Evolutionary conservation across 106 monocot species (phyloP).

Genomic region (Posidonia australis): DNA sequence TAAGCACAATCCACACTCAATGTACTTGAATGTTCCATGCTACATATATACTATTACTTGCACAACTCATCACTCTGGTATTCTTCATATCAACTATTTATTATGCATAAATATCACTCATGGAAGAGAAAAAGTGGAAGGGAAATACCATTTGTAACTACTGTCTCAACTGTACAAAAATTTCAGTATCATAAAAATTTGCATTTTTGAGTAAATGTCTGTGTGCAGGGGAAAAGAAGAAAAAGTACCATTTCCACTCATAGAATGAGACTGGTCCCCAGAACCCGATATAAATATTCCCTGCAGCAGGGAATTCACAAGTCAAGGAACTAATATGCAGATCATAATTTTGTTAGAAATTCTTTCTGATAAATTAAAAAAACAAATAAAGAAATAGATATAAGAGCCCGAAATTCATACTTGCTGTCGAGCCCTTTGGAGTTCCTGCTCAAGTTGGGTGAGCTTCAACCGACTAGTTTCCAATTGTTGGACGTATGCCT

Average conservation of each 20-base stretch:
- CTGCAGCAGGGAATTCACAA: conserved; percentile 15
- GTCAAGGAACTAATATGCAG: background rate
- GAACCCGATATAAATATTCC: conserved; percentile 55
- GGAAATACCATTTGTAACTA: no score
- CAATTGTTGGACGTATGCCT: conserved; percentile 87
- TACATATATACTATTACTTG: no score
- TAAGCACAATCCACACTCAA: no score
- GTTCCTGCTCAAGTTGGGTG: conserved; percentile 84
- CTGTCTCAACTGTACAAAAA: background rate
- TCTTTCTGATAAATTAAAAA: background rate
- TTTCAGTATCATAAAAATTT: background rate
- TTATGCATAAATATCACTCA: no score
- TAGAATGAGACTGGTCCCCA: conserved; percentile 53
- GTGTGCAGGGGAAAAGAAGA: background rate
- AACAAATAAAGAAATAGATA: background rate
- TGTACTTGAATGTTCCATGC: no score
- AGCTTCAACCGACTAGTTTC: conserved; percentile 88
- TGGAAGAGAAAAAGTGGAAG: no score
- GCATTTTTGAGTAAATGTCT: background rate
- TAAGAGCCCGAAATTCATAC: conserved; percentile 13
- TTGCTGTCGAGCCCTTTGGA: conserved; percentile 85
- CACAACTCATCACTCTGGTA: no score
- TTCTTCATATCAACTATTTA: no score
- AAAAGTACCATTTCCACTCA: conserved; percentile 46
- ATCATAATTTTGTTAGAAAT: background rate